Base-by-base conservation (phyloP, 306 rosid species). In the Alnus rubra region DNA sequence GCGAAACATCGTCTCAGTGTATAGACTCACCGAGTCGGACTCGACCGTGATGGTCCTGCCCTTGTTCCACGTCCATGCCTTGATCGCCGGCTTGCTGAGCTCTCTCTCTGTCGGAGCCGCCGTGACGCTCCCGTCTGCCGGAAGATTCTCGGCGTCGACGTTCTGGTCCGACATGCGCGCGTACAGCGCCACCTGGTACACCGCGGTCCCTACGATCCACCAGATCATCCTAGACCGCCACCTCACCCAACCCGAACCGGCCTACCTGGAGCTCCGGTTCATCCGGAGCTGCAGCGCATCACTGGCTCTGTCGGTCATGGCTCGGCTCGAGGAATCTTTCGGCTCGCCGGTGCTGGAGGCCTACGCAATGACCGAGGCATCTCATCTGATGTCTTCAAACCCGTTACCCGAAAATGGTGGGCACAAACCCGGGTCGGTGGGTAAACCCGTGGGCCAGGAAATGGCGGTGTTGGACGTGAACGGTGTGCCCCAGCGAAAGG, bases 291-390 rank as follows among this genome's bases (percentile, higher is more conserved):
- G n/a, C n/a, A n/a, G n/a, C n/a, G n/a, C n/a, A 9, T 87, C 98
- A 14, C 80, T 95, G 6, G 98, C 98, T 2, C 98, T 98, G 53
- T 55, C 86, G 0, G 89, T 95, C 5, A 14, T 95, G 55, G 77
- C 71, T 30, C 87, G 94, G 45, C 64, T 95, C 1, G 98, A 95
- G 81, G 88, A 84, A 53, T 58, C 92, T 1, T 90, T 95, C 74
- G 86, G 90, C 11, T 93, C 98, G 9, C 97, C 98, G 30, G 98
- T 92, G 48, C 76, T 95, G 80, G 98, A 95, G 82, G 91, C 98
- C 0, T 95, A 95, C 69, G 98, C 98, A 1, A 95, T 95, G 98
- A 95, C 98, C 0, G 98, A 95, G 54, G 98, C 98, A 10, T 13
- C 97, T 3, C 98, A 95, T 89, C 73, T 82, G 0, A 92, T 92